Evolutionary conservation across 164 flowering plant species (phyloP), one percentile per base, ranked within the genome.

Genomic region (Dillenia turbinata): DNA sequence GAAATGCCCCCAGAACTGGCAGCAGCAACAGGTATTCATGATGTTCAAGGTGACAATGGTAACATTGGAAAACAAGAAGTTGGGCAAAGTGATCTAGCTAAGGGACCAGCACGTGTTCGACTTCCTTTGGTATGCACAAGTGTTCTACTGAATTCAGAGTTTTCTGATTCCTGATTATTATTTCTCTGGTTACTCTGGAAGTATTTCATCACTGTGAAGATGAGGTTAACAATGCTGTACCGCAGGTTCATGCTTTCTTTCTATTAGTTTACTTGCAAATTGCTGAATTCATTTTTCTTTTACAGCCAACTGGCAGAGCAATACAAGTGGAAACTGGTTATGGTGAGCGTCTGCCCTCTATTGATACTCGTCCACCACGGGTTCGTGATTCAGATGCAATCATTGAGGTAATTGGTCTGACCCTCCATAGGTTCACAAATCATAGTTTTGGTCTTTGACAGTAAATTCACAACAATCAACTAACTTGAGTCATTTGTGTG

Each of bases 1-100:
- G 99, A 95, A 75, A 65, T 95, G 69, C 99, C 99, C 40, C 99
- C 97, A 49, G 99, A 95, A 78, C 83, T 95, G 66, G 97, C 96
- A 59, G 97, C 96, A 60, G 97, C 98, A 47, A 74, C 94, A 22
- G 96, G 89, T 49, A 67, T 73, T 67, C 89, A 85, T 63, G 96
- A 84, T 71, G 70, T 66, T 74, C 58, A 90, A 56, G 67, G 72
- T 73, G 91, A 80, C 63, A 78, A 72, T 77, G 66, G 73, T 57
- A 79, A 77, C 69, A 49, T 55, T 65, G 82, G 75, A 49, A 92
- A 79, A 68, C 54, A 73, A 56, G 85, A 85, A 60, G 74, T 54
- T 65, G 81, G 73, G 49, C 88, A 75, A 68, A 71, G 66, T 75
- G 96, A 87, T 72, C 47, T 74, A 63, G 65, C 51, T 75, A 70